Percentiles rank a stretch among this genome's conserved stretches.
Evolutionary conservation across 2,329 filamentous ascomycete species (phyloP).

Genomic region (Neurospora sp.): DNA sequence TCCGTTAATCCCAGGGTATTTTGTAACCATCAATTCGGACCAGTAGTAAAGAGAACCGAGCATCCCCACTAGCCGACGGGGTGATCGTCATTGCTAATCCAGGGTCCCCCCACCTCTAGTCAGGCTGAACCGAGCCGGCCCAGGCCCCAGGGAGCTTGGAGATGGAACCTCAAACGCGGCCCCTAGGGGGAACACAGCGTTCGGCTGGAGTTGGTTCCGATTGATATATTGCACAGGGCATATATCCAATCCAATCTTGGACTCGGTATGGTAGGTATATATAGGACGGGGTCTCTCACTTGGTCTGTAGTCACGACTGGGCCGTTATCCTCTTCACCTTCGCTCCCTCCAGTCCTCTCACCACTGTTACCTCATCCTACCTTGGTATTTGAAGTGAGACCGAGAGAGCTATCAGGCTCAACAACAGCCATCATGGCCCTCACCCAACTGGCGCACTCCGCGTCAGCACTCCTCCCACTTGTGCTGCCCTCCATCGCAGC

Average conservation of each 20-base stretch:
- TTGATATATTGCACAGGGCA: background rate
- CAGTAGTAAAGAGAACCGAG: background rate
- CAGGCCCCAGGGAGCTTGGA: background rate
- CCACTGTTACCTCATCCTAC: background rate
- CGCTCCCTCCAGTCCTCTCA: background rate
- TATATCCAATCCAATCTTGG: background rate
- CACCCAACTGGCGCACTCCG: conserved; percentile 2
- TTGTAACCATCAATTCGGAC: background rate
- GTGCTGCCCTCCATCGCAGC: conserved; percentile 10
- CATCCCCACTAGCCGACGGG: background rate
- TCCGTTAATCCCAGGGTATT: background rate
- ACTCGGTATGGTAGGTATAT: background rate
- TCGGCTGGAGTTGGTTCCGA: background rate
- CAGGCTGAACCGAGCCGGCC: background rate
- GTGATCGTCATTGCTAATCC: background rate
- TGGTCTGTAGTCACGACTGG: background rate
- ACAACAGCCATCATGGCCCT: conserved; percentile 7
- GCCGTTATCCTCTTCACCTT: background rate
- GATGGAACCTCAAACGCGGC: background rate
- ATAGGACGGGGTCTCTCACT: background rate
- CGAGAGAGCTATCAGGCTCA: background rate
- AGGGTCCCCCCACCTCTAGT: background rate
- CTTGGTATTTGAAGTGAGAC: background rate
- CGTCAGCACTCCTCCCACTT: conserved; percentile 10
- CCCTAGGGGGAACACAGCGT: background rate